phyloP scores from a whole-genome alignment of 352 stramenopile species.

The Phytophthora syringae region DNA sequence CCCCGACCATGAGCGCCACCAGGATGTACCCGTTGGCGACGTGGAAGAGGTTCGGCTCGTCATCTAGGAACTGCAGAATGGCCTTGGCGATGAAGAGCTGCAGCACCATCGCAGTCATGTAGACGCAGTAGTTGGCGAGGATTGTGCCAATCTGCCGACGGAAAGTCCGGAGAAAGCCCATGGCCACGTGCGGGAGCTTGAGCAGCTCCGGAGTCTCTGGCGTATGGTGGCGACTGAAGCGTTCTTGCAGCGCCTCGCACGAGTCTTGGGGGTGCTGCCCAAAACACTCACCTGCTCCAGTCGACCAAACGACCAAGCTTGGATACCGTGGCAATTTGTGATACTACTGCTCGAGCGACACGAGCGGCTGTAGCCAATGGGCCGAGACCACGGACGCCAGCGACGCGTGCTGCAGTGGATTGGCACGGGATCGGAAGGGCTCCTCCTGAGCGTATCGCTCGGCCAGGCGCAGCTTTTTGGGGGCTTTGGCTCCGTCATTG shows the following conservation, averaged over 20 bases:
- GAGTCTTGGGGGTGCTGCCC: constrained; percentile 33
- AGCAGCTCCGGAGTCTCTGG: not conserved
- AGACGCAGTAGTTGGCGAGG: constrained; percentile 36
- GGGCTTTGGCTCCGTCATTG: not conserved
- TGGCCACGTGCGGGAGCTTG: constrained; percentile 24
- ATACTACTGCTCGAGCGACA: constrained; percentile 39
- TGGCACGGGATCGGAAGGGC: constrained; percentile 29
- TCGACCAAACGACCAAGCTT: too few relatives aligned
- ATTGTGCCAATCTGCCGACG: constrained; percentile 28
- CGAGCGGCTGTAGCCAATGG: constrained; percentile 41
- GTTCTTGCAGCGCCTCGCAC: constrained; percentile 23
- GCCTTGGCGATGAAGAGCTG: constrained; percentile 35
- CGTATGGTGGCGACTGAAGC: constrained; percentile 26
- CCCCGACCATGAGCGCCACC: constrained; percentile 23
- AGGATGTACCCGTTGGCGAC: constrained; percentile 35
- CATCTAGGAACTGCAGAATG: constrained; percentile 38
- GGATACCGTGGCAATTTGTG: too few relatives aligned
- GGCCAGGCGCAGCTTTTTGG: constrained; percentile 18
- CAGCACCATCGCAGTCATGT: constrained; percentile 39
- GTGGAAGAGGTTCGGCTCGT: constrained; percentile 32
- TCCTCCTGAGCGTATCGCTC: constrained; percentile 22
- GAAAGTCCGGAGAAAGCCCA: constrained; percentile 37
- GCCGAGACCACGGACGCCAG: constrained; percentile 30
- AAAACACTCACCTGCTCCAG: constrained; percentile 46
- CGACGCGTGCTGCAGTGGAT: constrained; percentile 47